phyloP scores from a whole-genome alignment of 2,329 filamentous ascomycete genomes.

The Elsinoe perseae region DNA sequence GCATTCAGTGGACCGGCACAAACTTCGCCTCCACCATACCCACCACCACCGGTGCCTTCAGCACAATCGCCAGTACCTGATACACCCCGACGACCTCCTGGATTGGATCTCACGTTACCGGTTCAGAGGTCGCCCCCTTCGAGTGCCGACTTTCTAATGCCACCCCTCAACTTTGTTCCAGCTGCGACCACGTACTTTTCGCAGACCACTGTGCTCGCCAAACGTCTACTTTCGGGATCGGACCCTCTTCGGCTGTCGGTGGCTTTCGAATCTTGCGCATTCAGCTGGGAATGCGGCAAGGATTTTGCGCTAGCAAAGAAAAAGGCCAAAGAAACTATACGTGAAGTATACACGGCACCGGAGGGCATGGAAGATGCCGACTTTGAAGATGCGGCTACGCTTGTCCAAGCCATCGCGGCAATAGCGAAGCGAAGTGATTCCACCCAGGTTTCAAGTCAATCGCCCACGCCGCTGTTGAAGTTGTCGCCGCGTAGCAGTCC shows the following conservation, averaged over 20 bases:
- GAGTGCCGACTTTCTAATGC: conserved; percentile 65
- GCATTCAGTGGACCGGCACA: conserved; percentile 33
- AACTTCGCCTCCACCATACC: conserved; percentile 34
- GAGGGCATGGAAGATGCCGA: conserved; percentile 94
- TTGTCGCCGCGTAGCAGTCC: conserved; percentile 27
- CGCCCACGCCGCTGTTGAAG: conserved; percentile 1
- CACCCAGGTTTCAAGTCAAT: conserved; percentile 12
- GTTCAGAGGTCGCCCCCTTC: conserved; percentile 36
- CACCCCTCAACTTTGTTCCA: conserved; percentile 71
- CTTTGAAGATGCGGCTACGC: conserved; percentile 82
- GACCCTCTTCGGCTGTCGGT: conserved; percentile 84
- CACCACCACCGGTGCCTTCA: conserved; percentile 23
- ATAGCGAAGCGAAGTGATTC: conserved; percentile 71
- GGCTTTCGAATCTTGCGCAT: conserved; percentile 86
- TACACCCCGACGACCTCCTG: conserved; percentile 37
- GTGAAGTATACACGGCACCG: conserved; percentile 82
- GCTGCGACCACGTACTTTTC: conserved; percentile 74
- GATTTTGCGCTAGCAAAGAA: conserved; percentile 68
- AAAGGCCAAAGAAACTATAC: conserved; percentile 73
- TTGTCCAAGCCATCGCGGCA: conserved; percentile 76
- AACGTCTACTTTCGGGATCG: conserved; percentile 70
- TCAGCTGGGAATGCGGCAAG: conserved; percentile 86
- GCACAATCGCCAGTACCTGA: conserved; percentile 19
- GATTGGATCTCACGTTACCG: conserved; percentile 27
- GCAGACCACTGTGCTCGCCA: conserved; percentile 66